Evolutionary conservation across 208 protist species (phyloP).

Genomic region (Leishmania guyanensis): DNA sequence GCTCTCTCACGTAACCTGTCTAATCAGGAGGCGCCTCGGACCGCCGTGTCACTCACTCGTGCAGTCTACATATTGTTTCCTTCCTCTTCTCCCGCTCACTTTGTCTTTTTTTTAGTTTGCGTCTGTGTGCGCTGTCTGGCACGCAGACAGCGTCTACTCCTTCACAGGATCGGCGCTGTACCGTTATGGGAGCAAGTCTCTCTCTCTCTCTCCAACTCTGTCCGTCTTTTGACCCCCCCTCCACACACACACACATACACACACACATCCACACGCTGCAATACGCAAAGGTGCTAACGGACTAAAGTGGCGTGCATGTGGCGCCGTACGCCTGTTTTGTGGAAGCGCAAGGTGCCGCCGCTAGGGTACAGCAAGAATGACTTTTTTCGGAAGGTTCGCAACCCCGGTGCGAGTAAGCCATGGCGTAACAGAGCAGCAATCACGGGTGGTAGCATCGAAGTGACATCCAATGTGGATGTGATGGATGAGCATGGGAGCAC

Average conservation of each 20-base stretch:
- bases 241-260: background rate
- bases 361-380: conserved; percentile 68
- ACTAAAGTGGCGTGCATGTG: conserved; percentile 33
- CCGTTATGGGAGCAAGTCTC: too few relatives aligned
- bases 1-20: background rate
- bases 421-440: conserved; percentile 65
- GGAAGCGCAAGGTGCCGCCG: conserved; percentile 48
- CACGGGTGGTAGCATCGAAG: conserved; percentile 63
- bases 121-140: background rate
- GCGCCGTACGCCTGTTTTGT: conserved; percentile 17
- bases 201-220: background rate
- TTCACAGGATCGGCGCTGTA: background rate
- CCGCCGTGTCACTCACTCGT: background rate
- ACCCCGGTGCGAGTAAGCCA: conserved; percentile 78
- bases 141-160: background rate
- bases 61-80: background rate
- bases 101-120: background rate
- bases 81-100: background rate
- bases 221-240: background rate
- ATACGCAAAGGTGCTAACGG: background rate
- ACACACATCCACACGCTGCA: background rate
- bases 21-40: background rate
- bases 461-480: conserved; percentile 56
- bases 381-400: conserved; percentile 78
- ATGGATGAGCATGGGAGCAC: conserved; percentile 31